These are phyloP conservation scores for Pythium plurisporium DNA, from an alignment of 352 stramenopile genomes.

Conservation along the genomic window DNA sequence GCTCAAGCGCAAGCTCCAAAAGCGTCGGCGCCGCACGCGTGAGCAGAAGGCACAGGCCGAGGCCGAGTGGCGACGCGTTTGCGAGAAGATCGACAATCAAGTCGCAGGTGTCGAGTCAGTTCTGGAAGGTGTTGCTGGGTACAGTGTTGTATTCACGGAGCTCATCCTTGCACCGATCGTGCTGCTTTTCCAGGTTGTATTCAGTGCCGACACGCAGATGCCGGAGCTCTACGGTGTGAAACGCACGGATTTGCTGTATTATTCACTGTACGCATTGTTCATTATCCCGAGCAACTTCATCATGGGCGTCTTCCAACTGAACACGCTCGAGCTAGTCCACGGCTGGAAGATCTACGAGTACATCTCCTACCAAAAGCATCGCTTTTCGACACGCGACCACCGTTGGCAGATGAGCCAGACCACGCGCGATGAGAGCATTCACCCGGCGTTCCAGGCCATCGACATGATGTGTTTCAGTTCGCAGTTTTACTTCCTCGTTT, in stretches of 20 bases:
- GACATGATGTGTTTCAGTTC: constrained; percentile 96
- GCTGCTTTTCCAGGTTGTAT: constrained; percentile 88
- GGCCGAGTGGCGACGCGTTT: constrained; percentile 89
- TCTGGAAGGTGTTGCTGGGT: constrained; percentile 87
- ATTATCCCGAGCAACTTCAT: constrained; percentile 94
- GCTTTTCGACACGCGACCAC: constrained; percentile 91
- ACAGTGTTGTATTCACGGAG: constrained; percentile 88
- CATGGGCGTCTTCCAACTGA: constrained; percentile 94
- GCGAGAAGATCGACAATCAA: constrained; percentile 93
- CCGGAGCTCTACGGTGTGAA: constrained; percentile 90
- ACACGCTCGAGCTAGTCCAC: constrained; percentile 94
- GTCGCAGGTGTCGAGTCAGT: constrained; percentile 93
- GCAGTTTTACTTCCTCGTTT: constrained; percentile 89
- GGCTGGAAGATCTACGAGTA: constrained; percentile 98
- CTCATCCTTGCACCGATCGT: constrained; percentile 85
- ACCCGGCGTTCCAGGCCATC: constrained; percentile 89
- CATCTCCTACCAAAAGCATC: constrained; percentile 94
- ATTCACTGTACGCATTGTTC: constrained; percentile 92
- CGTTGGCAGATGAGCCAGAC: constrained; percentile 89
- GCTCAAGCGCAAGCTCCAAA: constrained; percentile 68
- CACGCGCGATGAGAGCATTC: constrained; percentile 91
- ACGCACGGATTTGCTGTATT: constrained; percentile 93
- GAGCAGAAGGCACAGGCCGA: constrained; percentile 93
- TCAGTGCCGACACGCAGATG: constrained; percentile 89
- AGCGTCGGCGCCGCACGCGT: constrained; percentile 70